Base-by-base conservation (phyloP, 179 eudicot genomes). In the Amaranthus tricolor region DNA sequence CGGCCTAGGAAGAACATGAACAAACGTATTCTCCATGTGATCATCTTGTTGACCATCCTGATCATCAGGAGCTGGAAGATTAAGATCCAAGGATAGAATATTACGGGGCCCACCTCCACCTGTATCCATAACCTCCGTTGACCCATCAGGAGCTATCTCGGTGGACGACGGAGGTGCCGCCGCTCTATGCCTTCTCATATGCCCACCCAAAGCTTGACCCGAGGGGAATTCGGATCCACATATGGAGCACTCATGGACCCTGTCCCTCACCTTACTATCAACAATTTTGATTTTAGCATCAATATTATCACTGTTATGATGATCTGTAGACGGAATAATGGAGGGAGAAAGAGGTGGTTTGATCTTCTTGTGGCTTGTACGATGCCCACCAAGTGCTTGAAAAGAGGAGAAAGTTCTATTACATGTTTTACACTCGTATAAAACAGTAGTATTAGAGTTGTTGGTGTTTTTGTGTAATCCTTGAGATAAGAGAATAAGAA, bases 131-230 rank as follows among this genome's bases (percentile, higher is more conserved):
- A 57, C 72, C 48, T 53, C 52, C 55, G 75, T 48, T 24, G 54
- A 14, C 19, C 16, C 43, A 2, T 48, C 50, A n/a, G n/a, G 9
- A 3, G 16, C 20, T 3, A 24, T 24, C 62, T 45, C 13, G 21
- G 52, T 60, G 74, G 62, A 19, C 68, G 68, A 47, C 49, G 73
- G 5, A 16, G 56, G 5, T 2, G 56, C 16, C 6, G 54, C 17
- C 13, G 78, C 71, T 66, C 96, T 80, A 67, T 91, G 97, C 43
- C 89, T 73, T 75, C 97, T 81, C 97, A 91, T 91, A 62, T 91
- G 97, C 2, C 97, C 97, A 0, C 96, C 97, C 47, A 91, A 58
- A 0, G 97, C 97, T 68, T 91, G 97, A 6, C 97, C 97, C 1
- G 97, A 88, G 0, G 89, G 75, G 66, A 91, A 89, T 79, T 89